Evolutionary conservation across 2,329 filamentous ascomycete species (phyloP), one percentile per base, ranked within the genome.

Genomic region (Ophiosphaerella herpotricha): DNA sequence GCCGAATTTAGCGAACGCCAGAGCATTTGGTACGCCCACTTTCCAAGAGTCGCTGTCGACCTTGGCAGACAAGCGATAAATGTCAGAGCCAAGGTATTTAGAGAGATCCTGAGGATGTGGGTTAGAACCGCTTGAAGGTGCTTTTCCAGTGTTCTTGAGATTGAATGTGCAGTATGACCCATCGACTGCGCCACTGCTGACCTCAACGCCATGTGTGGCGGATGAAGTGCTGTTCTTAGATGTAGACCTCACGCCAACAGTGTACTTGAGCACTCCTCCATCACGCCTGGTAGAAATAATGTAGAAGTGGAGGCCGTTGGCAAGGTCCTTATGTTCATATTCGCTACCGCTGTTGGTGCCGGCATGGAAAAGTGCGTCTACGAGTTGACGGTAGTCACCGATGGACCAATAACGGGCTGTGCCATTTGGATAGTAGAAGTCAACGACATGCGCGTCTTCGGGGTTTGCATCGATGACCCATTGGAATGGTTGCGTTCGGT

Each of bases 391-490:
- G 57, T 82, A 82, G 60, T 83, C 80, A 14, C 80, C 80, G 29
- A 82, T 65, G 3, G 77, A 80, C 55, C 80, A 72, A 68, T 77
- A 78, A 8, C 73, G 63, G 1, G 73, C 66, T 0, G 76, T 77
- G 21, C 80, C 80, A 43, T 81, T 77, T 1, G 80, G 80, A 0
- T 75, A 71, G 58, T 74, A 68, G 54, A 81, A 83, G 57, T 82
- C 80, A 5, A 81, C 65, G 1, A 81, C 72, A 8, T 71, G 62
- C 40, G 82, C 79, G 48, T 82, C 80, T 52, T 82, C 69, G 0
- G 80, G 80, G 61, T 82, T 81, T 2, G 80, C 80, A 52, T 82
- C 80, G 34, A 82, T 79, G 21, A 74, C 74, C 80, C 80, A 82
- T 52, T 82, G 80, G 71, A 82, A 82, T 0, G 80, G 80, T 54